These are phyloP conservation scores for Lactarius evosmus DNA, from an alignment of 768 basidiomycete species.

Conservation along the genomic window DNA sequence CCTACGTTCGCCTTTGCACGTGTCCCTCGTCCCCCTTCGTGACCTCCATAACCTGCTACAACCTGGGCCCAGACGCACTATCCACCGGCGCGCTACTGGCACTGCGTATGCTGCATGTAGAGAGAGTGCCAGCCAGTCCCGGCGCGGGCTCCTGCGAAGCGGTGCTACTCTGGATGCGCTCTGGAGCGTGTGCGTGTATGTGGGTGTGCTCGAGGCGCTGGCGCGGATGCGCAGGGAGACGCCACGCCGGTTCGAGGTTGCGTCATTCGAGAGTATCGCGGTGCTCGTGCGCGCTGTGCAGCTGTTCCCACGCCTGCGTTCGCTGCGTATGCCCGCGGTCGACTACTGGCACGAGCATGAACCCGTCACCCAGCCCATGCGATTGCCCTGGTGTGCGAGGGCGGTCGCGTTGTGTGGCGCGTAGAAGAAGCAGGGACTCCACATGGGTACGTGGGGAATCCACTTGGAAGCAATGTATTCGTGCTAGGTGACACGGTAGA, in stretches of 20 bases:
- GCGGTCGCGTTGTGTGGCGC: not conserved
- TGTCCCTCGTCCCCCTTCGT: too few relatives aligned
- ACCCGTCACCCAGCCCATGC: not conserved
- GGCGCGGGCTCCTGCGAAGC: not conserved
- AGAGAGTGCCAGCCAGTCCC: not conserved
- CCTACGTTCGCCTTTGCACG: too few relatives aligned
- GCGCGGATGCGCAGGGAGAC: not conserved
- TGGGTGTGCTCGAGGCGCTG: not conserved
- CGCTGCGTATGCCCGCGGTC: constrained; percentile 1
- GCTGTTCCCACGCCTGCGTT: not conserved
- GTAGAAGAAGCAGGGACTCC: not conserved
- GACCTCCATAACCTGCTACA: too few relatives aligned
- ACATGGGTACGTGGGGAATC: not conserved
- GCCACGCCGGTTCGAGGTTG: not conserved
- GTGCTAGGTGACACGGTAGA: too few relatives aligned
- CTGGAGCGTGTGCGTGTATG: not conserved
- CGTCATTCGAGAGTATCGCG: not conserved
- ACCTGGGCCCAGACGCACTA: not conserved
- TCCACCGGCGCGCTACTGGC: not conserved
- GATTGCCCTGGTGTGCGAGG: not conserved
- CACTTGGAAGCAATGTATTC: not conserved
- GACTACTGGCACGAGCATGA: constrained; percentile 13
- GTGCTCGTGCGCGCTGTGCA: not conserved
- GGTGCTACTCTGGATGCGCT: not conserved
- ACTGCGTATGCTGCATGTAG: constrained; percentile 27